These are phyloP conservation scores for Coniochaeta pulveracea DNA, from an alignment of 2,329 filamentous ascomycete species.

Conservation along the genomic window DNA sequence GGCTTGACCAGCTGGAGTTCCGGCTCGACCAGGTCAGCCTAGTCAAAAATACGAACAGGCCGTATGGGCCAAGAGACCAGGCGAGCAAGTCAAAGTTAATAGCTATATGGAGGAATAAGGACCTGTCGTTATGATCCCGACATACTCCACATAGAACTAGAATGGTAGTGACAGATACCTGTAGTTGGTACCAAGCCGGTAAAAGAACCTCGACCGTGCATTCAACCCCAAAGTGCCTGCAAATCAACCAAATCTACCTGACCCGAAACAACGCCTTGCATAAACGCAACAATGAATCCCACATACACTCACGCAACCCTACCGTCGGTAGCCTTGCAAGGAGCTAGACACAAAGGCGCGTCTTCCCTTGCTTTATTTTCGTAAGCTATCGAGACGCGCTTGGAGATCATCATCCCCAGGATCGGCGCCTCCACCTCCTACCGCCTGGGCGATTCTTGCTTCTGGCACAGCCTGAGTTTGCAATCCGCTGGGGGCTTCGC, in stretches of 20 bases:
- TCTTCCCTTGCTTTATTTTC: slow-evolving; percentile 30
- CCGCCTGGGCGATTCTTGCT: slow-evolving; percentile 71
- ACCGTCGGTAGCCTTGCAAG: background rate
- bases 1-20: no score
- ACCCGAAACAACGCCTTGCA: background rate
- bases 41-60: no score
- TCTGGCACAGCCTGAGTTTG: slow-evolving; percentile 65
- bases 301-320: background rate
- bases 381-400: slow-evolving; percentile 80
- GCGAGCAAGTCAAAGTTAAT: no score
- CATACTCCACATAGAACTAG: no score
- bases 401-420: slow-evolving; percentile 86
- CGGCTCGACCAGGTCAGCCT: no score
- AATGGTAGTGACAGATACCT: no score
- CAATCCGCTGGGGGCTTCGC: slow-evolving; percentile 78
- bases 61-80: no score
- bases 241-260: background rate
- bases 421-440: slow-evolving; percentile 53
- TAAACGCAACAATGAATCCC: slow-evolving; percentile 1
- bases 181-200: no score
- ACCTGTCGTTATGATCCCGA: no score
- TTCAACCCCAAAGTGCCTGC: no score
- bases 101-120: no score
- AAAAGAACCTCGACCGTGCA: no score
- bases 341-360: background rate